Evolutionary conservation across 306 rosid genomes (phyloP).

Genomic region (Oemleria cerasiformis): DNA sequence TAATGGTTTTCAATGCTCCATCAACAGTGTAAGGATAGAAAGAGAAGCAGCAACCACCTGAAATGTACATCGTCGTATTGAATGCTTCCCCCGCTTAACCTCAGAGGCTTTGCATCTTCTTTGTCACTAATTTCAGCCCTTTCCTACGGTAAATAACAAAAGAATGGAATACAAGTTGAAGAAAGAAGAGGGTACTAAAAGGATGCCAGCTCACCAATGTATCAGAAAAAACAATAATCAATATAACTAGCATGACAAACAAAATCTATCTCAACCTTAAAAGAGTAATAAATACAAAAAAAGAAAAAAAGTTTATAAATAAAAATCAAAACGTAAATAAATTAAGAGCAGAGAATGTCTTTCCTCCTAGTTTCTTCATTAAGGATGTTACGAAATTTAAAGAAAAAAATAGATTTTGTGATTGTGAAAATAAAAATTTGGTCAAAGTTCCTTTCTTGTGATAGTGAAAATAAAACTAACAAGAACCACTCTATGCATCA

Average conservation of each 20-base stretch:
- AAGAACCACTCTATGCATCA: not conserved
- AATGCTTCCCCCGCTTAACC: slow-evolving; percentile 64
- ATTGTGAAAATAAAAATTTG: not conserved
- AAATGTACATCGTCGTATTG: slow-evolving; percentile 75
- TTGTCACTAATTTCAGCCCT: slow-evolving; percentile 70
- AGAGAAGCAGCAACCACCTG: slow-evolving; percentile 47
- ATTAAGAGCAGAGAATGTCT: not conserved
- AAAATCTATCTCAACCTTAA: not conserved
- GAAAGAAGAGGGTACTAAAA: slow-evolving; percentile 15
- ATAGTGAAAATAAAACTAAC: not conserved
- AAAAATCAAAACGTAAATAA: not conserved
- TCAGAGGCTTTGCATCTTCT: slow-evolving; percentile 63
- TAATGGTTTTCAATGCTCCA: not conserved
- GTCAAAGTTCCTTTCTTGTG: not conserved
- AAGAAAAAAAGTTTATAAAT: not conserved
- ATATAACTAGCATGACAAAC: not conserved
- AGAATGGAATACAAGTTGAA: not conserved
- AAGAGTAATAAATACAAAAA: not conserved
- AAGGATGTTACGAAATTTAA: not conserved
- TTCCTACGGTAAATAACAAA: slow-evolving; percentile 51
- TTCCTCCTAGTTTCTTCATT: not conserved
- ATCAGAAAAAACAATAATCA: not conserved
- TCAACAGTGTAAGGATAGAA: not conserved
- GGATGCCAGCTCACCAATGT: slow-evolving; percentile 1
- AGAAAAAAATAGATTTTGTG: not conserved